Conservation (phyloP, 495 filamentous ascomycete genomes). For the Coniosporium apollinis region DNA sequence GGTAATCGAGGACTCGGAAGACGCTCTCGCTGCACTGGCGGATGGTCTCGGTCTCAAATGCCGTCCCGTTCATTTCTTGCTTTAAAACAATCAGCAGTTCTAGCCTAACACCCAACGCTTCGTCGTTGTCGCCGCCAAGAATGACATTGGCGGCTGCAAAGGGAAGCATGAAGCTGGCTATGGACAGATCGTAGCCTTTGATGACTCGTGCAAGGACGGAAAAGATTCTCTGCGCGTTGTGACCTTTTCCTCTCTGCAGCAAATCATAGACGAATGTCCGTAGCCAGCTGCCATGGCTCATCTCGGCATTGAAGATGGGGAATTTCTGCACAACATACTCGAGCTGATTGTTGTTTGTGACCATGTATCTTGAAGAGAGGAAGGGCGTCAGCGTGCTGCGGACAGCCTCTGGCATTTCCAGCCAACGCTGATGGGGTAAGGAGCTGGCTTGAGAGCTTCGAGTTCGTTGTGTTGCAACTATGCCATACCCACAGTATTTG, state of each 20-base stretch:
- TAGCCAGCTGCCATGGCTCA: slow-evolving; percentile 68
- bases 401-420: slow-evolving; percentile 50
- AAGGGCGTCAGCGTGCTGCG: slow-evolving; percentile 75
- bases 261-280: slow-evolving; percentile 64
- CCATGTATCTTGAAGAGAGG: slow-evolving; percentile 59
- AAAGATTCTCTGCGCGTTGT: slow-evolving; percentile 59
- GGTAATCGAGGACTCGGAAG: slow-evolving; percentile 81
- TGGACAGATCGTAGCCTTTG: slow-evolving; percentile 63
- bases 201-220: slow-evolving; percentile 64
- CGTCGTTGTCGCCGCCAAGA: slow-evolving; percentile 45
- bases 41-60: slow-evolving; percentile 43
- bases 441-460: slow-evolving; percentile 34
- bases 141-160: slow-evolving; percentile 68
- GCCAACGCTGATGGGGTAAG: slow-evolving; percentile 58
- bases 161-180: slow-evolving; percentile 72
- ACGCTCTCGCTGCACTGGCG: slow-evolving; percentile 79
- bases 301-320: slow-evolving; percentile 50
- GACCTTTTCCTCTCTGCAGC: slow-evolving; percentile 50
- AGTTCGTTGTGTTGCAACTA: slow-evolving; percentile 35
- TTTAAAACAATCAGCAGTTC: slow-evolving; percentile 58
- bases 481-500: slow-evolving; percentile 50
- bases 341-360: slow-evolving; percentile 36
- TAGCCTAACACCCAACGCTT: slow-evolving; percentile 45
- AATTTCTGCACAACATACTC: slow-evolving; percentile 41
- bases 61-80: slow-evolving; percentile 36